Evolutionary conservation across 192 early-diverging fungal genomes (phyloP), one percentile per base, ranked within the genome.

Genomic region (Linderina pennispora): DNA sequence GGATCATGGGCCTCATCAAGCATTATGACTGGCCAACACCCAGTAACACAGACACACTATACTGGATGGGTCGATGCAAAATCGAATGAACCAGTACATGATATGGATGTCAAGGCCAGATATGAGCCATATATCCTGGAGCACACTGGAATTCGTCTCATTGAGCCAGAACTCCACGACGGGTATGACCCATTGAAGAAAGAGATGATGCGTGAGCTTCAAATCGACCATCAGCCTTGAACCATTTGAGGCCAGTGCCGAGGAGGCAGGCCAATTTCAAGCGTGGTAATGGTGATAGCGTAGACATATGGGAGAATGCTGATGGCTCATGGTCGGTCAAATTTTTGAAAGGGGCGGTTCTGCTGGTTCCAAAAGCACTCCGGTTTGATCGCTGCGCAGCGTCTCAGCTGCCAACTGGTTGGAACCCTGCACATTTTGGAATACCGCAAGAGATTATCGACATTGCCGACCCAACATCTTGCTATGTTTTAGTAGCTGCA

Each of bases 1-100:
- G 92, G 90, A 89, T 96, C 67, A 93, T 96, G 92, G 90, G 90
- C 46, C 83, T 80, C 47, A 88, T 96, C 70, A 88, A 86, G 65
- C 90, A 90, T n/a, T 61, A 79, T 84, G 61, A 84, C 84, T 50
- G 91, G 89, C 39, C 80, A 79, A 33, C 74, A 87, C 50, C 86
- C 88, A 74, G 77, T 81, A 44, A 50, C 40, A 5, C 75, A 74
- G 17, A 52, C 53, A 24, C 9, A 77, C 39, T 93, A 92, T 76
- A 77, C 84, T 68, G 93, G 93, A 25, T 97, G 93, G 93, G 80
- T 97, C 36, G 93, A 97, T 62, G 83, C 80, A 28, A 77, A 80
- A 56, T 83, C 90, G 40, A 70, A 75, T 16, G 88, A 92, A 54
- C 93, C 93, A 17, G 86, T 97, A 32, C 66, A 82, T 38, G 93